Evolutionary conservation across 768 basidiomycete species (phyloP).

Genomic region (Collybiopsis luxurians): DNA sequence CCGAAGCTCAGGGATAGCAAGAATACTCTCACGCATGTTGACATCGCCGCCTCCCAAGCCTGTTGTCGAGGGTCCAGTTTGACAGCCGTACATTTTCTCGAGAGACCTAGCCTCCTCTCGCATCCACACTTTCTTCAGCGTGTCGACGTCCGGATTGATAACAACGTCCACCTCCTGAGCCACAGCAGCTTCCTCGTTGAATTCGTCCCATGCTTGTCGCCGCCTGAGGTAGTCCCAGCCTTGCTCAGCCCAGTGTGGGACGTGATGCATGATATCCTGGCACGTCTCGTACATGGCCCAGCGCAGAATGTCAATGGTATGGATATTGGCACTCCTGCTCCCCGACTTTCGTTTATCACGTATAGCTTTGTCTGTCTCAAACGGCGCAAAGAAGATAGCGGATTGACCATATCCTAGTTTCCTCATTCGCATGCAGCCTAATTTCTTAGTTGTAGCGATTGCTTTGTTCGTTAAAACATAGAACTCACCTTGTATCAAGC

Average conservation of each 20-base stretch:
- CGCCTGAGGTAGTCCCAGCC: constrained; percentile 29
- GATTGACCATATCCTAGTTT: constrained; percentile 46
- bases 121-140: constrained; percentile 26
- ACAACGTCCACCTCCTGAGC: neutral
- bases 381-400: constrained; percentile 44
- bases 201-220: constrained; percentile 14
- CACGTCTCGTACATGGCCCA: constrained; percentile 48
- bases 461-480: neutral
- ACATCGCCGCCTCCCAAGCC: neutral
- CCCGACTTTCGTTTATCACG: constrained; percentile 17
- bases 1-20: constrained; percentile 16
- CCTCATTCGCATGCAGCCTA: constrained; percentile 57
- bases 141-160: neutral
- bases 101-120: constrained; percentile 36
- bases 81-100: constrained; percentile 27
- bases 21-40: constrained; percentile 3
- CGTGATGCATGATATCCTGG: constrained; percentile 32
- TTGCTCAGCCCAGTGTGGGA: constrained; percentile 44
- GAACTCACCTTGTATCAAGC: constrained; percentile 45
- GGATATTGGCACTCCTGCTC: neutral
- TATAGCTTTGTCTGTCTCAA: constrained; percentile 36
- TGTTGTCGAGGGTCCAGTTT: neutral
- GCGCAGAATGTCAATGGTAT: constrained; percentile 29
- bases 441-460: neutral
- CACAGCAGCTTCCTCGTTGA: neutral